Percentiles rank a stretch among this genome's conserved stretches.
These are phyloP conservation scores for Cicer pinnatifidum DNA, from an alignment of 306 rosid genomes.

Conservation along the genomic window DNA sequence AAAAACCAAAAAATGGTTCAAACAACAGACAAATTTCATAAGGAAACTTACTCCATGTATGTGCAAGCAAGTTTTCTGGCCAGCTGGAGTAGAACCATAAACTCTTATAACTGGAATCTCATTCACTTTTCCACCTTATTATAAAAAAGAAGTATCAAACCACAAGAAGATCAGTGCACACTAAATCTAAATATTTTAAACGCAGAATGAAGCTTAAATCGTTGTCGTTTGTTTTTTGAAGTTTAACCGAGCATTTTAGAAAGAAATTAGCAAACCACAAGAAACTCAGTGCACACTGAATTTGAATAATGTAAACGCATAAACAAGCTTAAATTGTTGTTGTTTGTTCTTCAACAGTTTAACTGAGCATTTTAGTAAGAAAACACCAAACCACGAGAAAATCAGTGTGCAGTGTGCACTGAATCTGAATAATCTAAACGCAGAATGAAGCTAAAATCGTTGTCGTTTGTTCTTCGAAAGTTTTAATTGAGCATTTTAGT, in stretches of 20 bases:
- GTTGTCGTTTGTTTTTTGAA: slow-evolving; percentile 12
- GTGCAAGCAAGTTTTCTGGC: slow-evolving; percentile 96
- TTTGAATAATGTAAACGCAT: slow-evolving; percentile 6
- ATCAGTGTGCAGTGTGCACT: neutral
- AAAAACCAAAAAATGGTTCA: neutral
- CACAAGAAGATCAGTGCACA: neutral
- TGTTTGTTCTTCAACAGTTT: slow-evolving; percentile 23
- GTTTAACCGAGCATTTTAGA: neutral
- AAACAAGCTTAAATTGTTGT: slow-evolving; percentile 36
- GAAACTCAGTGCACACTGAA: neutral
- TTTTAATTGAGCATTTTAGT: neutral
- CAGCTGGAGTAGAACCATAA: slow-evolving; percentile 89
- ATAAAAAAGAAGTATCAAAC: slow-evolving; percentile 20
- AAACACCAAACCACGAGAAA: slow-evolving; percentile 18
- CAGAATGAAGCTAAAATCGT: slow-evolving; percentile 34
- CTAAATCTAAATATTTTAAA: neutral
- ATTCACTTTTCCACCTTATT: slow-evolving; percentile 75
- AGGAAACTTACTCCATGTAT: slow-evolving; percentile 70
- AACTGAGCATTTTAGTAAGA: neutral
- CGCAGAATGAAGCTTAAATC: slow-evolving; percentile 37
- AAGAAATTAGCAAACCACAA: slow-evolving; percentile 21
- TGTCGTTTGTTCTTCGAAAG: slow-evolving; percentile 19
- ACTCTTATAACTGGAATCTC: slow-evolving; percentile 86
- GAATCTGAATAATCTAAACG: slow-evolving; percentile 7
- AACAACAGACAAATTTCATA: neutral